phyloP scores from a whole-genome alignment of 352 stramenopile genomes.

The Phytophthora syringae region DNA sequence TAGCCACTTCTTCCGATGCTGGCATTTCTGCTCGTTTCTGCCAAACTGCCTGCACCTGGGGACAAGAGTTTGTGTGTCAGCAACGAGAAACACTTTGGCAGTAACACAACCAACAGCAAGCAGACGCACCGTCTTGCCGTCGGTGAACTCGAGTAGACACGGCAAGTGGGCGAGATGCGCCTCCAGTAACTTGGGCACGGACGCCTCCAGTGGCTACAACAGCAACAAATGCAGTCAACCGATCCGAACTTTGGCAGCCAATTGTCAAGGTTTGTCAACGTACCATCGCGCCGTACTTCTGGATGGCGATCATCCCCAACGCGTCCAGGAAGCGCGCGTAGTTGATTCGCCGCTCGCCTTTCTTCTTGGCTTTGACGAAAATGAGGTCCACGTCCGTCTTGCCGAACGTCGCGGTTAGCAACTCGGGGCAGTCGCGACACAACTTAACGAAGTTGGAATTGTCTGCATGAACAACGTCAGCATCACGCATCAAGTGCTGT shows the following conservation, averaged over 20 bases:
- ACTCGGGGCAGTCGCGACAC: slow-evolving; percentile 72
- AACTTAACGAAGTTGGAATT: slow-evolving; percentile 90
- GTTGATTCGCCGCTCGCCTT: slow-evolving; percentile 82
- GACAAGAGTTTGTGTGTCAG: background rate
- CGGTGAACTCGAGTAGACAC: slow-evolving; percentile 68
- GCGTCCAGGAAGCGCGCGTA: slow-evolving; percentile 88
- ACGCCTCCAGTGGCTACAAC: slow-evolving; percentile 57
- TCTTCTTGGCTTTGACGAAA: slow-evolving; percentile 89
- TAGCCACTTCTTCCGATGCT: background rate
- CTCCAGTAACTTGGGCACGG: slow-evolving; percentile 72
- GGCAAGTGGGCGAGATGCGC: slow-evolving; percentile 66
- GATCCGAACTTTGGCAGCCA: too few relatives aligned
- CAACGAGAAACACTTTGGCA: too few relatives aligned
- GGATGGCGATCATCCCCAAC: slow-evolving; percentile 81
- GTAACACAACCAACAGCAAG: too few relatives aligned
- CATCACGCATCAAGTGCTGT: too few relatives aligned
- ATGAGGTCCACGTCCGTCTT: slow-evolving; percentile 88
- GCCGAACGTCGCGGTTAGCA: slow-evolving; percentile 64
- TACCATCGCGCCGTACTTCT: slow-evolving; percentile 85
- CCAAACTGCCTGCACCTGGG: slow-evolving; percentile 71
- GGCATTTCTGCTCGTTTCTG: slow-evolving; percentile 50
- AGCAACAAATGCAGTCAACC: slow-evolving; percentile 3
- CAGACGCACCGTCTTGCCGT: slow-evolving; percentile 54
- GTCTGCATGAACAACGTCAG: slow-evolving; percentile 55
- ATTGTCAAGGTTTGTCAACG: background rate